A percentile compares a stretch with the other conserved stretches of the same genome.
Conservation (phyloP, 2,329 filamentous ascomycete genomes). For the Aspergillus viridinutans region DNA sequence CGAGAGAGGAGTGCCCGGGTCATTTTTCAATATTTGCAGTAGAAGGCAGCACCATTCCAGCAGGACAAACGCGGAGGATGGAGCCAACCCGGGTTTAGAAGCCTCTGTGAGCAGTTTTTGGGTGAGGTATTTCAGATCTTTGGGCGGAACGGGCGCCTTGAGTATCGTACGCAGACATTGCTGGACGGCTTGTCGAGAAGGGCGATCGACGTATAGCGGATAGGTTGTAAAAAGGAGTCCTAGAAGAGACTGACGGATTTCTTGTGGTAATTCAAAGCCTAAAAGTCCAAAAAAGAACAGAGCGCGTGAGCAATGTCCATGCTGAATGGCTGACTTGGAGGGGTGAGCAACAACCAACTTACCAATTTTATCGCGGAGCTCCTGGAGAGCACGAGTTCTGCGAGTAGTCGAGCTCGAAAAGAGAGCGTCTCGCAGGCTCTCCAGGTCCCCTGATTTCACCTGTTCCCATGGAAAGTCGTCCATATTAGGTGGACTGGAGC, state of each 20-base stretch:
- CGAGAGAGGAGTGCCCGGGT: conserved; percentile 61
- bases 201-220: conserved; percentile 77
- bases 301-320: background rate
- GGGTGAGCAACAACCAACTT: conserved; percentile 8
- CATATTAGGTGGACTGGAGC: conserved; percentile 35
- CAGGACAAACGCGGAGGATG: conserved; percentile 79
- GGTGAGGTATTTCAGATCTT: conserved; percentile 55
- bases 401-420: conserved; percentile 41
- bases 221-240: conserved; percentile 81
- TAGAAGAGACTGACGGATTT: conserved; percentile 49
- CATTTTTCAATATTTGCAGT: conserved; percentile 64
- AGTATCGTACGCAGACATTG: conserved; percentile 70
- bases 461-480: conserved; percentile 43
- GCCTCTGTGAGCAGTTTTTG: conserved; percentile 67
- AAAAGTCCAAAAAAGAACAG: conserved; percentile 2
- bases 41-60: conserved; percentile 84
- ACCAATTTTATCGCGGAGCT: conserved; percentile 45
- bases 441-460: conserved; percentile 40
- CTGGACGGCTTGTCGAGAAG: conserved; percentile 78
- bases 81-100: conserved; percentile 70
- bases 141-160: conserved; percentile 51
- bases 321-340: background rate
- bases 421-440: conserved; percentile 36
- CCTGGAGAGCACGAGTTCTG: conserved; percentile 39
- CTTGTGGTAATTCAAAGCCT: conserved; percentile 32